Conservation (phyloP, 768 basidiomycete genomes). For the Mycena haematopus region DNA sequence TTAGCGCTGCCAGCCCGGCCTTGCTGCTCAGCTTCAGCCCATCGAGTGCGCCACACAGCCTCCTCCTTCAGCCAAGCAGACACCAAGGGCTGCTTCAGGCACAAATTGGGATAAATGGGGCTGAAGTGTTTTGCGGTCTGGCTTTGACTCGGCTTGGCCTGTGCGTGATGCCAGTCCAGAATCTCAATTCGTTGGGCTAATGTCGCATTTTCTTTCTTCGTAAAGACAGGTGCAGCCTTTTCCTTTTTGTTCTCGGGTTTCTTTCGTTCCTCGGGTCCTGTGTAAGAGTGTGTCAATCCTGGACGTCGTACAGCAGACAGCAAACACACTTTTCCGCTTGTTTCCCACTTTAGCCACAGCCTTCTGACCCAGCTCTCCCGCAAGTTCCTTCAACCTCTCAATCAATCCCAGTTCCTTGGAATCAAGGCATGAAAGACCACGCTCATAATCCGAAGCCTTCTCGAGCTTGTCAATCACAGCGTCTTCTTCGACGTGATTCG, state of each 20-base stretch:
- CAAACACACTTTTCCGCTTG: slow-evolving; percentile 14
- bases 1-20: slow-evolving; percentile 29
- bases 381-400: background rate
- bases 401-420: background rate
- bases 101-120: slow-evolving; percentile 35
- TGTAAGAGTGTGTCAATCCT: background rate
- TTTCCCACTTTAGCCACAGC: background rate
- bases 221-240: slow-evolving; percentile 15
- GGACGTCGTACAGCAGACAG: background rate
- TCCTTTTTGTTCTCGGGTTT: background rate
- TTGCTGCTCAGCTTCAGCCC: slow-evolving; percentile 10
- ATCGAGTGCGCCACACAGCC: slow-evolving; percentile 31
- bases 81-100: slow-evolving; percentile 35
- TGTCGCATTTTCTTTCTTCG: slow-evolving; percentile 34
- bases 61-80: slow-evolving; percentile 40
- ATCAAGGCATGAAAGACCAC: slow-evolving; percentile 11
- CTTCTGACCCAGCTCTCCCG: background rate
- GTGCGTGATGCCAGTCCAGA: slow-evolving; percentile 36
- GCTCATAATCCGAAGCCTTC: slow-evolving; percentile 32
- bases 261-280: background rate
- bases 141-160: slow-evolving; percentile 32
- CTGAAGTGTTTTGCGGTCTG: slow-evolving; percentile 34
- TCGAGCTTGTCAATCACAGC: slow-evolving; percentile 31
- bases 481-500: slow-evolving; percentile 34
- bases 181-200: slow-evolving; percentile 36